phyloP scores from a whole-genome alignment of 1,284 basidiomycete genomes.

The Ganoderma sinense region DNA sequence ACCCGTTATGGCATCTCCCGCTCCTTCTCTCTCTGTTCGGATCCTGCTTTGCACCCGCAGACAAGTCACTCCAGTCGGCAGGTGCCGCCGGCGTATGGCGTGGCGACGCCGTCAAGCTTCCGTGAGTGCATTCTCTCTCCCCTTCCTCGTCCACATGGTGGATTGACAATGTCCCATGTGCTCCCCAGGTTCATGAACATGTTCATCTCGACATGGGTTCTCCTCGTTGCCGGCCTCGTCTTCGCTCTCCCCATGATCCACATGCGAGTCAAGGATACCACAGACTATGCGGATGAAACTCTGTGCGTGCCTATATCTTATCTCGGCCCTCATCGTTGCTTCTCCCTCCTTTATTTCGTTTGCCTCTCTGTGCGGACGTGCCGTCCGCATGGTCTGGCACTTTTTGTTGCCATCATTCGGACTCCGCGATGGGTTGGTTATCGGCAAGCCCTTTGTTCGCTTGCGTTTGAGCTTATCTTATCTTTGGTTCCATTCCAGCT shows the following conservation, averaged over 20 bases:
- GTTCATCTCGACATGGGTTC: conserved; percentile 52
- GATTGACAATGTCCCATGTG: conserved; percentile 9
- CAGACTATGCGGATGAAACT: conserved; percentile 41
- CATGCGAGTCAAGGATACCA: conserved; percentile 48
- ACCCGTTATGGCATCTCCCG: not conserved
- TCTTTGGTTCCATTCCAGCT: not conserved
- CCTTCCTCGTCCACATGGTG: not conserved
- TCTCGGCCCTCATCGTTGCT: not conserved
- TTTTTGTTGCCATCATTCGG: conserved; percentile 1
- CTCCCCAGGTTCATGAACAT: conserved; percentile 49
- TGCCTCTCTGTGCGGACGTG: not conserved
- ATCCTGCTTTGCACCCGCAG: conserved; percentile 31
- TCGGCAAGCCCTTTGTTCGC: not conserved
- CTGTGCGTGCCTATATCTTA: conserved; percentile 30
- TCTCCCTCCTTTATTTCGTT: not conserved
- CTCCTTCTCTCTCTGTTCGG: not conserved
- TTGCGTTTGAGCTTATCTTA: not conserved
- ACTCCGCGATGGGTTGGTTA: conserved; percentile 9
- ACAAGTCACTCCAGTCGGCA: conserved; percentile 54
- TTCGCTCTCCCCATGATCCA: conserved; percentile 56
- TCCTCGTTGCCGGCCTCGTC: conserved; percentile 49
- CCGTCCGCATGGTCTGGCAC: not conserved
- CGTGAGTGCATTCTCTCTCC: conserved; percentile 36
- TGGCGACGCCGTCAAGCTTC: conserved; percentile 48
- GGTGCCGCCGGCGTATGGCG: conserved; percentile 53